phyloP scores from a whole-genome alignment of 2,329 filamentous ascomycete genomes.

The Septoria linicola region DNA sequence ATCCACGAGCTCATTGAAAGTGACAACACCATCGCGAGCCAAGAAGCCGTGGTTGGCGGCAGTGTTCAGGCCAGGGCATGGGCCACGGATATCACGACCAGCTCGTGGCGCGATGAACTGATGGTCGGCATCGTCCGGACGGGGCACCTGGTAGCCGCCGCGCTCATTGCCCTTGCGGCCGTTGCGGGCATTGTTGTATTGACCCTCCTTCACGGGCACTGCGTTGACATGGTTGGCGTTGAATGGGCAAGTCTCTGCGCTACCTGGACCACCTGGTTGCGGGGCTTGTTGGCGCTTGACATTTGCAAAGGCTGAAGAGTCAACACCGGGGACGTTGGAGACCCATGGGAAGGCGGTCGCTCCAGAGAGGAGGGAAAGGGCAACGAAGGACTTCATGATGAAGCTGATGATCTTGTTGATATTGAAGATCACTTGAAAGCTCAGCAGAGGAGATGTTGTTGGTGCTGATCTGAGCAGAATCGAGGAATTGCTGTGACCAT shows the following conservation, averaged over 20 bases:
- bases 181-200: slow-evolving; percentile 47
- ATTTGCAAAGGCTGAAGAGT: slow-evolving; percentile 36
- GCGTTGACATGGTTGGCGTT: slow-evolving; percentile 43
- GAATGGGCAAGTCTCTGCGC: slow-evolving; percentile 39
- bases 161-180: slow-evolving; percentile 43
- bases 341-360: slow-evolving; percentile 45
- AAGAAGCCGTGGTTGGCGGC: slow-evolving; percentile 41
- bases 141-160: slow-evolving; percentile 49
- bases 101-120: slow-evolving; percentile 39
- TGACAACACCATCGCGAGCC: slow-evolving; percentile 45
- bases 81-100: slow-evolving; percentile 44
- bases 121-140: slow-evolving; percentile 43
- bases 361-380: slow-evolving; percentile 25
- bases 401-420: not conserved
- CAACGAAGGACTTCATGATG: slow-evolving; percentile 32
- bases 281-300: slow-evolving; percentile 36
- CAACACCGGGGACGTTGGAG: slow-evolving; percentile 39
- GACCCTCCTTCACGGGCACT: slow-evolving; percentile 38
- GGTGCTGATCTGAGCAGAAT: slow-evolving; percentile 10
- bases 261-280: slow-evolving; percentile 29
- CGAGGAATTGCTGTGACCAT: slow-evolving; percentile 2
- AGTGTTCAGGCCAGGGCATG: slow-evolving; percentile 21
- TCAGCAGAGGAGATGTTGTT: slow-evolving; percentile 1
- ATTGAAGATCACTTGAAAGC: not conserved
- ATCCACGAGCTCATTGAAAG: slow-evolving; percentile 43